Conservation (phyloP, 441 rosid genomes). For the California macrophylla region DNA sequence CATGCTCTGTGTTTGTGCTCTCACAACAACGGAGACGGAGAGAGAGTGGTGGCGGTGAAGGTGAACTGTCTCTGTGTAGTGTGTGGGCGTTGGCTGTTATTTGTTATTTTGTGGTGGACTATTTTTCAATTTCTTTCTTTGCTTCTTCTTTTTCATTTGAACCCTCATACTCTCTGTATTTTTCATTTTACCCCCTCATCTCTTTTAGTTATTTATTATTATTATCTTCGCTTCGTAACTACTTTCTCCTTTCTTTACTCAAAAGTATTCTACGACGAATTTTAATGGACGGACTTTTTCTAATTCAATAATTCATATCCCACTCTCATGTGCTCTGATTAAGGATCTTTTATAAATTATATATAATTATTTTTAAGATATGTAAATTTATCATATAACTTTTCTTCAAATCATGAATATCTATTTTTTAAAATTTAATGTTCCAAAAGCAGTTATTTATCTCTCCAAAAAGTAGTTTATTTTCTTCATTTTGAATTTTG, state of each 20-base stretch:
- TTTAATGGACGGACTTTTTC: not conserved
- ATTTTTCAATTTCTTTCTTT: not conserved
- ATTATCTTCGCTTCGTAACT: not conserved
- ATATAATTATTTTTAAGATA: too few species aligned
- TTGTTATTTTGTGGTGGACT: not conserved
- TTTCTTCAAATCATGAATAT: not conserved
- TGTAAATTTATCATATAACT: too few species aligned
- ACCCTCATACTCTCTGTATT: not conserved
- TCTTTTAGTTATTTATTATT: not conserved
- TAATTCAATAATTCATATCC: too few species aligned
- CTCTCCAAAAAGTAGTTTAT: too few species aligned
- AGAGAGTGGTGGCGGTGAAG: not conserved
- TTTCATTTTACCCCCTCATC: not conserved
- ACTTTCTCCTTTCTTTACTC: not conserved
- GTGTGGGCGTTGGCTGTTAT: constrained; percentile 4
- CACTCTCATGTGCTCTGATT: too few species aligned
- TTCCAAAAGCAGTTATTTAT: too few species aligned
- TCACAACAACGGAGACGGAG: not conserved
- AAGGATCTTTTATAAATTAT: not conserved
- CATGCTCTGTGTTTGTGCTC: constrained; percentile 4
- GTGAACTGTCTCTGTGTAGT: not conserved
- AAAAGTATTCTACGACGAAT: not conserved
- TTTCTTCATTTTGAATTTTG: too few species aligned
- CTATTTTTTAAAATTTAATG: not conserved
- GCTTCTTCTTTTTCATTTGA: not conserved